A percentile compares a stretch with the other conserved stretches of the same genome.
Conservation (phyloP, 2,329 filamentous ascomycete genomes). For the Fusarium circinatum region DNA sequence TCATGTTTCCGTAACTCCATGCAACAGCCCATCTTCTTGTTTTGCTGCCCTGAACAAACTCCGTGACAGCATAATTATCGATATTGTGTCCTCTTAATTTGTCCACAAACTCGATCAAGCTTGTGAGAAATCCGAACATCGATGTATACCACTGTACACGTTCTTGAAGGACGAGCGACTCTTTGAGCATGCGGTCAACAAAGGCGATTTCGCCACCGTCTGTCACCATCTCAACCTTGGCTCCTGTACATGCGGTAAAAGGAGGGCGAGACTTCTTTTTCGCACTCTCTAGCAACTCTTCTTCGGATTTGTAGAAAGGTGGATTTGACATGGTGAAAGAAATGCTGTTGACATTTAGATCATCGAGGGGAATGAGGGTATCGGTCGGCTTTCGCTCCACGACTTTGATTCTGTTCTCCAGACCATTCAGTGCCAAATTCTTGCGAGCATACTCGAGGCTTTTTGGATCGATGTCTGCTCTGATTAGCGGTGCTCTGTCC, state of each 20-base stretch:
- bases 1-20: slow-evolving; percentile 80
- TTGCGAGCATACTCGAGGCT: slow-evolving; percentile 72
- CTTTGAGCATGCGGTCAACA: slow-evolving; percentile 74
- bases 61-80: slow-evolving; percentile 83
- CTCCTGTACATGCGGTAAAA: slow-evolving; percentile 79
- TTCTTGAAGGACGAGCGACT: slow-evolving; percentile 69
- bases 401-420: slow-evolving; percentile 73
- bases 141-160: slow-evolving; percentile 87
- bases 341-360: slow-evolving; percentile 61
- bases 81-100: slow-evolving; percentile 66
- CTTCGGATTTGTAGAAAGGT: slow-evolving; percentile 84
- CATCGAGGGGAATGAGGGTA: slow-evolving; percentile 71
- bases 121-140: slow-evolving; percentile 86
- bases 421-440: slow-evolving; percentile 74
- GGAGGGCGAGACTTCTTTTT: slow-evolving; percentile 73
- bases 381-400: slow-evolving; percentile 63
- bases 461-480: slow-evolving; percentile 75
- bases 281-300: slow-evolving; percentile 75
- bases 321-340: slow-evolving; percentile 96
- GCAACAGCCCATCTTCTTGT: slow-evolving; percentile 89
- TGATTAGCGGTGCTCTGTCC: background rate
- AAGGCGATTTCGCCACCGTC: slow-evolving; percentile 82
- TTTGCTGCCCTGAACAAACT: slow-evolving; percentile 79
- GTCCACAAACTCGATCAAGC: slow-evolving; percentile 70
- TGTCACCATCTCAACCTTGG: slow-evolving; percentile 86